Conservation (phyloP, 257 asterid species). For the Buddleja alternifolia region DNA sequence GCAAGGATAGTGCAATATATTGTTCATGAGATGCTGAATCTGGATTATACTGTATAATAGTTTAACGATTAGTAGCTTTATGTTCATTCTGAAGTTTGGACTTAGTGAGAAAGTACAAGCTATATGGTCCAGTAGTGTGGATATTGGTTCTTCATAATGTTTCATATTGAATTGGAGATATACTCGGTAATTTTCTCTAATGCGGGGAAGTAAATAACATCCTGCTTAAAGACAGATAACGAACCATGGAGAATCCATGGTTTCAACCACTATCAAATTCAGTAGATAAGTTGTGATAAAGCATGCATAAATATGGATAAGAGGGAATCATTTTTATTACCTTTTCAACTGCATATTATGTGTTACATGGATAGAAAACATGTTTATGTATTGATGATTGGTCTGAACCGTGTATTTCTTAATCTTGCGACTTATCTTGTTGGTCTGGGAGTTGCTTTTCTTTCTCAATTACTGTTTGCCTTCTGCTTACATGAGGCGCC, state of each 20-base stretch:
- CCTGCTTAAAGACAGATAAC: background rate
- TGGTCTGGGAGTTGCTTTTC: conserved; percentile 13
- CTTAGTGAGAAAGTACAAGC: no score
- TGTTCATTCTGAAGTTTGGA: conserved; percentile 6
- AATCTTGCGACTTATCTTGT: background rate
- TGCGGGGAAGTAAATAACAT: background rate
- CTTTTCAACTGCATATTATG: conserved; percentile 1
- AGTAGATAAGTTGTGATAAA: background rate
- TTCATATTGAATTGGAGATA: conserved; percentile 8
- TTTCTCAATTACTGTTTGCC: conserved; percentile 3
- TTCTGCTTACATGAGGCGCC: conserved; percentile 13
- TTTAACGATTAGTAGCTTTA: conserved; percentile 2
- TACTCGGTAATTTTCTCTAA: background rate
- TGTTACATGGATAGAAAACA: background rate
- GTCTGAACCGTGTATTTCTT: background rate
- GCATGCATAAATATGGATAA: conserved; percentile 1
- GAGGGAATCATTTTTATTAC: background rate
- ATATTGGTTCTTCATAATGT: no score
- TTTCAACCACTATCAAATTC: conserved; percentile 1
- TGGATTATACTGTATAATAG: background rate
- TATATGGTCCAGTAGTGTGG: background rate
- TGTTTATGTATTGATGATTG: background rate
- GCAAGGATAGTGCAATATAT: background rate
- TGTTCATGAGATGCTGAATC: conserved; percentile 21
- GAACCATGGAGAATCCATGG: background rate